Conservation (phyloP, 2,329 filamentous ascomycete species). For the Daldinia sp. region DNA sequence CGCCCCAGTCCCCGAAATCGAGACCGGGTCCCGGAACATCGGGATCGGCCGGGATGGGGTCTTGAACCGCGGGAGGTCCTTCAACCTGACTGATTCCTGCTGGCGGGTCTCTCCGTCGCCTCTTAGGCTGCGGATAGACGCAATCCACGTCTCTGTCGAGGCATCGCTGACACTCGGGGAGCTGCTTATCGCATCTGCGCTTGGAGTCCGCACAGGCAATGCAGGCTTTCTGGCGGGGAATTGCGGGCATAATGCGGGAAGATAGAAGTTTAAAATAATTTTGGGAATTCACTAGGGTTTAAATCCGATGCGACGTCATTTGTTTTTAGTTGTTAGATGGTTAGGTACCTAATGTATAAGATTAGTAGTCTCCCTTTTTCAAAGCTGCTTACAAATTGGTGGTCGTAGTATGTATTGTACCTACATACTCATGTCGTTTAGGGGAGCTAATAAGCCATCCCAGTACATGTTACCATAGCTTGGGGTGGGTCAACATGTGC, state of each 20-base stretch:
- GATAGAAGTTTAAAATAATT: background rate
- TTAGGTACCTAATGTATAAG: no score
- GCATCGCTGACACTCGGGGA: slow-evolving; percentile 18
- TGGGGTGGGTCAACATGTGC: background rate
- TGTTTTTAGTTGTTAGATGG: background rate
- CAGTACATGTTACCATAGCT: no score
- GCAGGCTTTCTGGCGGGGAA: slow-evolving; percentile 17
- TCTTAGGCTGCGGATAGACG: slow-evolving; percentile 15
- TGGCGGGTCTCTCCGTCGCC: slow-evolving; percentile 3
- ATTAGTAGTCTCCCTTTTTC: slow-evolving; percentile 4
- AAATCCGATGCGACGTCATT: background rate
- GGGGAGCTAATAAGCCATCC: background rate
- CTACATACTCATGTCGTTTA: background rate
- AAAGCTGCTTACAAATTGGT: slow-evolving; percentile 3
- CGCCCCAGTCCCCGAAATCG: slow-evolving; percentile 3
- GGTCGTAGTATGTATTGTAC: no score
- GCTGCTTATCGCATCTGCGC: slow-evolving; percentile 19
- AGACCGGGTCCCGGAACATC: background rate
- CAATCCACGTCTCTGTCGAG: slow-evolving; percentile 14
- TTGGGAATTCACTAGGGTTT: background rate
- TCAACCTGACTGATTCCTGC: background rate
- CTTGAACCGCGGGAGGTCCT: background rate
- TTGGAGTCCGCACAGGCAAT: slow-evolving; percentile 17
- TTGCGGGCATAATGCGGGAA: slow-evolving; percentile 13
- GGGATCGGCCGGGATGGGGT: background rate